Evolutionary conservation across 495 filamentous ascomycete species (phyloP), one percentile per base, ranked within the genome.

Genomic region (Penicillium argentinense): DNA sequence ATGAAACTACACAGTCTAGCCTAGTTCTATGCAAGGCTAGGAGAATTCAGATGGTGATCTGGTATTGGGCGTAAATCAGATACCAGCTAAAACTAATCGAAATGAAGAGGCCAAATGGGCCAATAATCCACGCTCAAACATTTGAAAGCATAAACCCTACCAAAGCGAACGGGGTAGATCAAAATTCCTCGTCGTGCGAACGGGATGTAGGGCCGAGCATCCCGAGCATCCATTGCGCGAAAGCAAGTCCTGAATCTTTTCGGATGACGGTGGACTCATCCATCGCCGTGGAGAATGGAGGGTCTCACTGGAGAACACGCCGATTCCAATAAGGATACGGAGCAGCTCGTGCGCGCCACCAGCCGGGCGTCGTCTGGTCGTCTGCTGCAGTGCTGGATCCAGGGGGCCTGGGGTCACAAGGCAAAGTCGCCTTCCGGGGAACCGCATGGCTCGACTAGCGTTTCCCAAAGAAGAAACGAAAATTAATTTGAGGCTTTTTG

Each of bases 311-410:
- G 55, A 39, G 54, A 50, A 49, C 32, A 13, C 36, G 34, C 51
- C 56, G 42, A 53, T 56, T 54, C 56, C 47, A 47, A 62, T 53
- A 40, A 51, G 59, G 52, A 61, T 49, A 54, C 54, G 58, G 58
- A 61, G 51, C 54, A 47, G 19, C 39, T 40, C 9, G 14, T 46
- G 45, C 42, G 53, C 41, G 58, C 55, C 58, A 61, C 58, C 39
- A 23, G 28, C 41, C 50, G 28, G 34, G 42, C 38, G n/a, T n/a
- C n/a, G n/a, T n/a, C n/a, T n/a, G n/a, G n/a, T 42, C 39, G 25
- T 19, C 29, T 53, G 32, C 23, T 53, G 44, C 45, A 9, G 18
- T 53, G 23, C 39, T 29, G 23, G 33, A 40, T 28, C 38, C 24
- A 43, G 42, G 39, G 49, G 49, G 17, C 40, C 46, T 17, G 25